These are phyloP conservation scores for Gentiana straminea DNA, from an alignment of 257 asterid genomes.

Conservation along the genomic window DNA sequence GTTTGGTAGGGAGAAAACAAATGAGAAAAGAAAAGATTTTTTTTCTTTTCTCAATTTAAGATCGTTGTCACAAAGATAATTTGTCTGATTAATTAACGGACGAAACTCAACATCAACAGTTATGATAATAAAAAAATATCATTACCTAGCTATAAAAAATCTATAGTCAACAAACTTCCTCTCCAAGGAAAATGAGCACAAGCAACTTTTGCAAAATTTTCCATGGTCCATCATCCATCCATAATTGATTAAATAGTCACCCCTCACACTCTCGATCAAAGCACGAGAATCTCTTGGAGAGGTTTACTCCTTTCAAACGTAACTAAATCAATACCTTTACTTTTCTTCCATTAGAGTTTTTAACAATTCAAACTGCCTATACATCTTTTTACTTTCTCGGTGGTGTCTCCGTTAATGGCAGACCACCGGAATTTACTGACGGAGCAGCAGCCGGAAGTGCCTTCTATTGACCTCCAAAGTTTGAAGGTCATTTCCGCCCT, in stretches of 20 bases:
- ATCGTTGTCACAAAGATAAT: no score
- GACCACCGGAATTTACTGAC: conserved; percentile 3
- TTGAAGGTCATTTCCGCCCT: conserved; percentile 60
- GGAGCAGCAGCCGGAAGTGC: neutral
- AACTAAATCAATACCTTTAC: neutral
- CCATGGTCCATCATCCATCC: neutral
- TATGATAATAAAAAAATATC: no score
- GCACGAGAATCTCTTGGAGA: neutral
- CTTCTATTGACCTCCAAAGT: conserved; percentile 27
- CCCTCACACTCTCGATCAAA: neutral
- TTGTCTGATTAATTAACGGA: no score
- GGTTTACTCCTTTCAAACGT: neutral
- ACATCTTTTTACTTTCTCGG: neutral
- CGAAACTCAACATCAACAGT: no score
- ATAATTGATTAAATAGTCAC: neutral
- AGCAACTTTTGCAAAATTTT: no score
- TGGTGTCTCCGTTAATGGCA: conserved; percentile 41
- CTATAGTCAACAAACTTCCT: conserved; percentile 9
- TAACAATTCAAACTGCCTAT: neutral
- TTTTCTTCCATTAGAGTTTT: no score
- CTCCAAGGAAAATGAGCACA: conserved; percentile 4
- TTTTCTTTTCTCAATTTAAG: no score
- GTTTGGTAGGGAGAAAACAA: no score
- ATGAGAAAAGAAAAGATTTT: no score
- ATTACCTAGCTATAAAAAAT: neutral